Evolutionary conservation across 1,284 basidiomycete genomes (phyloP).

Genomic region (Trametes polyzona): DNA sequence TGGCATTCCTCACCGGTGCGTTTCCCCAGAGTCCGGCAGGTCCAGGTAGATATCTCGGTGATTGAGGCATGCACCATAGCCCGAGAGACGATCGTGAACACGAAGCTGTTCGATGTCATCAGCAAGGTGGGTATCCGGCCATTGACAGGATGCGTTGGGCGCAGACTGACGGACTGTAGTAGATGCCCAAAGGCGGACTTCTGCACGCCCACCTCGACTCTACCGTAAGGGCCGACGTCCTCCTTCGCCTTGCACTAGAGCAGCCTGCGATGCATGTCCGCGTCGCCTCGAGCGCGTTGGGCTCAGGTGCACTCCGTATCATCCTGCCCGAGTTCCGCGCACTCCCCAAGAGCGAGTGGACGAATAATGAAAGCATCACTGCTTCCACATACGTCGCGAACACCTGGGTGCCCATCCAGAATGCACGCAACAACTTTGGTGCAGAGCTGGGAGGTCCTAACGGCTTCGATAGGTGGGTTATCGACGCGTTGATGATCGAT

Average conservation of each 20-base stretch:
- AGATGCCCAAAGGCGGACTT: conserved; percentile 81
- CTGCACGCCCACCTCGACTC: conserved; percentile 75
- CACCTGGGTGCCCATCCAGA: conserved; percentile 57
- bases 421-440: conserved; percentile 58
- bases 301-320: conserved; percentile 41
- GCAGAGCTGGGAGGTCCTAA: conserved; percentile 55
- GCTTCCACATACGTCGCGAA: conserved; percentile 46
- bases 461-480: conserved; percentile 70
- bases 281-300: conserved; percentile 39
- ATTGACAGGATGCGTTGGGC: not conserved
- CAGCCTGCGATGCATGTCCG: conserved; percentile 64
- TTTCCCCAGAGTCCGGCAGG: not conserved
- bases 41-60: not conserved
- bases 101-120: conserved; percentile 61
- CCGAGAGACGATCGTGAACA: conserved; percentile 58
- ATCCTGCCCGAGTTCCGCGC: conserved; percentile 55
- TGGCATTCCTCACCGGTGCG: conserved; percentile 72
- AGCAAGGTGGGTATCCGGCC: conserved; percentile 54
- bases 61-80: conserved; percentile 39
- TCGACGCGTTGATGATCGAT: conserved; percentile 62
- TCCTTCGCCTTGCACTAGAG: conserved; percentile 57
- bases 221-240: conserved; percentile 57
- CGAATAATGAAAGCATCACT: conserved; percentile 44
- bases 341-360: conserved; percentile 42
- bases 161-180: not conserved